Evolutionary conservation across 2,329 filamentous ascomycete genomes (phyloP), one percentile per base, ranked within the genome.

Genomic region (Colletotrichum acutatum): DNA sequence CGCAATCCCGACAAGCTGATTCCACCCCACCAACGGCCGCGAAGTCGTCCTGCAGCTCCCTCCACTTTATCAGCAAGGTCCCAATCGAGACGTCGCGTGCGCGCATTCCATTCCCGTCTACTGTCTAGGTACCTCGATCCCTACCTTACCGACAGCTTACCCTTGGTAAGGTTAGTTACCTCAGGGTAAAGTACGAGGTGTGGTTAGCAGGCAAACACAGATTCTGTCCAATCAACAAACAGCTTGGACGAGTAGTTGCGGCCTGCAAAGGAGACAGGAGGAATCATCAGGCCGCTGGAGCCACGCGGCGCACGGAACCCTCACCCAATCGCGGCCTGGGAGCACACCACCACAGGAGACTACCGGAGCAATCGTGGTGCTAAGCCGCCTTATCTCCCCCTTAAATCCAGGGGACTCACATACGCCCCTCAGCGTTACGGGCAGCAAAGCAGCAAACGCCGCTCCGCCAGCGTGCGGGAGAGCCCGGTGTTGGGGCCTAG

Each of bases 251-350:
- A 60, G 60, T 65, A 22, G 49, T 37, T 57, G 54, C 54, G 34
- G 42, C 19, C 42, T 49, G 42, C 42, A 49, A 49, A 49, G 60
- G 30, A 53, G 1, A 19, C 16, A 8, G 37, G 16, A 42, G 37
- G 32, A 69, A 70, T 61, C 54, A 30, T 28, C 7, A 26, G 37
- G 8, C 42, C 49, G 24, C 70, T 56, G 30, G 57, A 72, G 70
- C 66, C 66, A 66, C 69, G 59, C 42, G 59, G 66, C 66, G 54
- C 65, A 69, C 58, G 30, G 59, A 30, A 54, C 61, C 66, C 66
- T 32, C 24, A 2, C 28, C 70, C 46, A 52, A 8, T 46, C 32
- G n/a, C 59, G 58, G 62, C 66, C 59, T 32, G 37, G 42, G 24
- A 58, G 58, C 65, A 68, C 37, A 32, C 37, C 37, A 68, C 59